Base-by-base conservation (phyloP, 1,284 basidiomycete species). In the Trametes polyzona region DNA sequence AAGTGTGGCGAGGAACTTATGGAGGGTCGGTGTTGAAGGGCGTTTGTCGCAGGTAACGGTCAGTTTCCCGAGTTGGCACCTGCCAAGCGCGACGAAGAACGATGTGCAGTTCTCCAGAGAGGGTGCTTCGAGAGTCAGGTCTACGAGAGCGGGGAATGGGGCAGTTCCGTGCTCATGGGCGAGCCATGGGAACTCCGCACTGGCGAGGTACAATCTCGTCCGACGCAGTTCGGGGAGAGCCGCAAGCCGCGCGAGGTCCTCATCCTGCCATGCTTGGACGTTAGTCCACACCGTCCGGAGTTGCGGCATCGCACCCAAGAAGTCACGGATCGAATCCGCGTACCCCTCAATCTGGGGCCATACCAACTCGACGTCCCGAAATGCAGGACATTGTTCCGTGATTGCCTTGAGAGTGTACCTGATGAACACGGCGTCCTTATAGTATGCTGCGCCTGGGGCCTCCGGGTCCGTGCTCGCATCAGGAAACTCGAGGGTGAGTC, bases 331-430 rank as follows among this genome's bases (percentile, higher is more conserved):
- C 37, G 42, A 47, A 4, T 50, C 47, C 35, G 44, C 47, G 33
- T 54, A 54, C 37, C 32, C 29, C 17, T 60, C 30, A 26, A 47
- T 41, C 17, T 35, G 47, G 9, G 40, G 39, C 42, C 47, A 37
- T 11, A 50, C 14, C 14, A 57, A 19, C 35, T 53, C 47, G 27
- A 57, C 17, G 23, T 60, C 43, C 8, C 47, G 37, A 26, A 46
- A 51, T 23, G 49, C 52, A 1, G 52, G 59, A 39, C 47, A 60
- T 11, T 57, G 47, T 27, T 60, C 59, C 12, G 46, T 32, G 10
- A 51, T 30, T n/a, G 51, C 51, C 43, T 43, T 36, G 26, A 60
- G 51, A 17, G 51, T 57, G 27, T 50, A 55, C 44, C 39, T 46
- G 12, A 59, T 5, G 46, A 48, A 59, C 4, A 23, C 27, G 21